phyloP scores from a whole-genome alignment of 1,284 basidiomycete species.

The Ceratobasidium theobromae region DNA sequence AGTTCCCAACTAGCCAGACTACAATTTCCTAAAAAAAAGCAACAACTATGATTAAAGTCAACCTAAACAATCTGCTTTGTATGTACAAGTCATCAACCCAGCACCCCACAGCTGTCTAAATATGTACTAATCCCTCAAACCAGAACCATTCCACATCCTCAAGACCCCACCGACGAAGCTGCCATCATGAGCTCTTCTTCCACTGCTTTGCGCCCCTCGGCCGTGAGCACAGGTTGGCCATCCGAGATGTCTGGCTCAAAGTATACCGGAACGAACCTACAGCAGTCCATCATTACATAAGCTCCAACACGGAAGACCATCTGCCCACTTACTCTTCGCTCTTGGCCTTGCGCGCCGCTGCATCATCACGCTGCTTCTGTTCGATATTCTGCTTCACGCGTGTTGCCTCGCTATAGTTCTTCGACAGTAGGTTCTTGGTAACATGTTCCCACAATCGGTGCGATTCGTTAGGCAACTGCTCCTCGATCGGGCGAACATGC shows the following conservation, averaged over 20 bases:
- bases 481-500: constrained; percentile 75
- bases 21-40: neutral
- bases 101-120: neutral
- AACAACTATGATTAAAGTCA: neutral
- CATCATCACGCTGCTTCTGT: constrained; percentile 84
- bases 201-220: constrained; percentile 65
- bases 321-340: constrained; percentile 66
- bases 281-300: neutral
- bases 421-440: constrained; percentile 71
- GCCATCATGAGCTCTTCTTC: constrained; percentile 60
- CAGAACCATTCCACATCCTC: neutral
- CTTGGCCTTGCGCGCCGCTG: constrained; percentile 78
- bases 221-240: constrained; percentile 76
- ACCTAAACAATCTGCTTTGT: too few relatives aligned
- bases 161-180: neutral
- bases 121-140: neutral
- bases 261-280: constrained; percentile 77
- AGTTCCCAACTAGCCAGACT: too few relatives aligned
- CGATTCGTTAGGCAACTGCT: constrained; percentile 81
- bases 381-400: constrained; percentile 86
- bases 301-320: neutral
- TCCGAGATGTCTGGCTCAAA: constrained; percentile 72
- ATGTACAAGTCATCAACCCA: neutral
- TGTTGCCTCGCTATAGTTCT: constrained; percentile 89
- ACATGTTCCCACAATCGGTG: constrained; percentile 88